phyloP scores from a whole-genome alignment of 208 protist species.

The Leishmania turanica region DNA sequence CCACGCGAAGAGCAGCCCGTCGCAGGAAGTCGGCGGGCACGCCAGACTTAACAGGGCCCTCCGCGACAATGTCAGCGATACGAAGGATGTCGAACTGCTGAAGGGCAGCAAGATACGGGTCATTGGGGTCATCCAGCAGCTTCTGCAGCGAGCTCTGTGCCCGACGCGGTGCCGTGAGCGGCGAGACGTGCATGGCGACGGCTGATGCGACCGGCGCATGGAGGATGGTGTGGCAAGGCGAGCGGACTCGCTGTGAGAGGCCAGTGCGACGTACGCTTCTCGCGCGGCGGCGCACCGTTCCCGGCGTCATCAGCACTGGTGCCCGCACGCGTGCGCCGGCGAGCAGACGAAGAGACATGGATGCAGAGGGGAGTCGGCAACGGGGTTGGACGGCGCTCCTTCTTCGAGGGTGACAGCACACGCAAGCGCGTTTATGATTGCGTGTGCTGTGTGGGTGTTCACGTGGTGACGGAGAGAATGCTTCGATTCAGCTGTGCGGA shows the following conservation, averaged over 20 bases:
- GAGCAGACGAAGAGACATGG: conserved; percentile 3
- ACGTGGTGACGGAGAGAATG: neutral
- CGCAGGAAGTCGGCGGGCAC: conserved; percentile 25
- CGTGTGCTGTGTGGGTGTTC: conserved; percentile 3
- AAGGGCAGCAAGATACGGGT: conserved; percentile 55
- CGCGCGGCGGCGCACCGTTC: neutral
- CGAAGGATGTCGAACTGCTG: conserved; percentile 52
- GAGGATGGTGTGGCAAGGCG: neutral
- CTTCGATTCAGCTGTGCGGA: neutral
- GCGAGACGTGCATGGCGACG: neutral
- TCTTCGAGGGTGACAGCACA: neutral
- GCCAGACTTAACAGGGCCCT: conserved; percentile 14
- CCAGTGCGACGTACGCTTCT: neutral
- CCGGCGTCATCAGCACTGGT: neutral
- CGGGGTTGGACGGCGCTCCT: neutral
- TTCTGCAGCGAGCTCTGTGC: conserved; percentile 46
- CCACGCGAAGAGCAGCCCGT: conserved; percentile 17
- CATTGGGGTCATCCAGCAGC: conserved; percentile 51
- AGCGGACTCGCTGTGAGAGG: conserved; percentile 2
- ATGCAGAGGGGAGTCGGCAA: neutral
- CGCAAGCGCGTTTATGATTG: neutral
- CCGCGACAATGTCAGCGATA: conserved; percentile 42
- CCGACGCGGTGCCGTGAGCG: conserved; percentile 20
- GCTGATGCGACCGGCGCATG: neutral
- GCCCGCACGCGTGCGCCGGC: neutral